Percentiles rank a stretch among this genome's conserved stretches.
phyloP scores from a whole-genome alignment of 2,329 filamentous ascomycete species.

The Thelonectria blattea region DNA sequence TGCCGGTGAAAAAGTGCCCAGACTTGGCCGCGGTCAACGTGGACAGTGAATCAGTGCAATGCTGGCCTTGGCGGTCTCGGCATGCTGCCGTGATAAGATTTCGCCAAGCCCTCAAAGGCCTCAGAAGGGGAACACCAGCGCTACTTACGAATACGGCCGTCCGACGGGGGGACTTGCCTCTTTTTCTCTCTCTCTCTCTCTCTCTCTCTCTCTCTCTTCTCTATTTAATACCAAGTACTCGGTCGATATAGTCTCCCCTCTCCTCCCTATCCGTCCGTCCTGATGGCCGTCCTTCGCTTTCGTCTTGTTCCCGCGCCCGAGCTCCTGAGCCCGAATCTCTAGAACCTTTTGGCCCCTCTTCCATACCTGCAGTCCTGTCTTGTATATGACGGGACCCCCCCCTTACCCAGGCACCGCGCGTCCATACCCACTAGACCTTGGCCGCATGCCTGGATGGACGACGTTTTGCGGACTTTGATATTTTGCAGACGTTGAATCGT shows the following conservation, averaged over 20 bases:
- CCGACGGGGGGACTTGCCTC: not conserved
- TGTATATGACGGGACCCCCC: constrained; percentile 9
- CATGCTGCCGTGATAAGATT: constrained; percentile 41
- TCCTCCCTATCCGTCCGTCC: constrained; percentile 11
- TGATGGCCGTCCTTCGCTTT: constrained; percentile 26
- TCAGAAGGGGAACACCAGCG: constrained; percentile 40
- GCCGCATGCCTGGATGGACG: constrained; percentile 33
- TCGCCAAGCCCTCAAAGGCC: constrained; percentile 41
- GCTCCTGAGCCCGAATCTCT: constrained; percentile 19
- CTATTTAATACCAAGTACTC: constrained; percentile 15
- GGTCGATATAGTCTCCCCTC: not conserved
- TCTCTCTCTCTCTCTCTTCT: not conserved
- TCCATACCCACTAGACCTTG: constrained; percentile 16
- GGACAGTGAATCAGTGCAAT: constrained; percentile 39
- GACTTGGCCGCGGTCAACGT: constrained; percentile 37
- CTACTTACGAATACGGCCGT: constrained; percentile 26
- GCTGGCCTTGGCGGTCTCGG: constrained; percentile 41
- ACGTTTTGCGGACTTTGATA: constrained; percentile 26
- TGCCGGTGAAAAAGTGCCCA: constrained; percentile 26
- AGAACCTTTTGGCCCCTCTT: constrained; percentile 5
- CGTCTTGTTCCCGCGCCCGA: constrained; percentile 1
- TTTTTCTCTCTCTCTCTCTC: not conserved
- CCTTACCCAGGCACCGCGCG: constrained; percentile 16
- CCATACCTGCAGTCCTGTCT: not conserved
- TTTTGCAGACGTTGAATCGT: constrained; percentile 33